phyloP scores from a whole-genome alignment of 805 yeast species.

The Scheffersomyces amazonensis region DNA sequence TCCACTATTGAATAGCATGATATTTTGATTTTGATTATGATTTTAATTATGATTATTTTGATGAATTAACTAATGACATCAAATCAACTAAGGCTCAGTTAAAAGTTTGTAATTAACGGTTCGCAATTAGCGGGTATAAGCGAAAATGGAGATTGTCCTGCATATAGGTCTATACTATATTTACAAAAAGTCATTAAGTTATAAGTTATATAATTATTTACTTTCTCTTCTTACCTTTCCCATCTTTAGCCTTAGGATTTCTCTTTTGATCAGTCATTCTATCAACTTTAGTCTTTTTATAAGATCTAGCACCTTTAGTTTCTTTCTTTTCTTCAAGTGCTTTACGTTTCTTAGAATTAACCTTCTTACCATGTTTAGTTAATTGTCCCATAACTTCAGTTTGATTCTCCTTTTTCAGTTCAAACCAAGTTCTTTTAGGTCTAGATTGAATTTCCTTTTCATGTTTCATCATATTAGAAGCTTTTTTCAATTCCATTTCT shows the following conservation, averaged over 20 bases:
- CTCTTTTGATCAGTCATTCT: constrained; percentile 47
- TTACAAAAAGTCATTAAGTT: too few relatives aligned
- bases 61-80: too few relatives aligned
- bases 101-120: too few relatives aligned
- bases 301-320: constrained; percentile 45
- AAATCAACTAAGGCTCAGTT: too few relatives aligned
- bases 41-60: too few relatives aligned
- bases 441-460: constrained; percentile 80
- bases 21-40: neutral
- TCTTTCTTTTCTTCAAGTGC: constrained; percentile 59
- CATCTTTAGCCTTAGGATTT: constrained; percentile 8
- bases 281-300: constrained; percentile 79
- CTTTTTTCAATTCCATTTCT: constrained; percentile 85
- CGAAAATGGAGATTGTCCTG: too few relatives aligned
- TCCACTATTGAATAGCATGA: constrained; percentile 13
- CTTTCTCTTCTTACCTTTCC: constrained; percentile 2
- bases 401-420: constrained; percentile 48
- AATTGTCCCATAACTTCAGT: constrained; percentile 34
- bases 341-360: constrained; percentile 71
- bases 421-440: constrained; percentile 98
- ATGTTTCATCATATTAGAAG: constrained; percentile 78
- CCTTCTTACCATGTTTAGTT: constrained; percentile 50
- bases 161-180: too few relatives aligned
- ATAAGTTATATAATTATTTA: too few relatives aligned
- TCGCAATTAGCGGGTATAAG: too few relatives aligned